A percentile compares a stretch with the other conserved stretches of the same genome.
phyloP scores from a whole-genome alignment of 192 early-diverging fungal species.

The Podila verticillata region DNA sequence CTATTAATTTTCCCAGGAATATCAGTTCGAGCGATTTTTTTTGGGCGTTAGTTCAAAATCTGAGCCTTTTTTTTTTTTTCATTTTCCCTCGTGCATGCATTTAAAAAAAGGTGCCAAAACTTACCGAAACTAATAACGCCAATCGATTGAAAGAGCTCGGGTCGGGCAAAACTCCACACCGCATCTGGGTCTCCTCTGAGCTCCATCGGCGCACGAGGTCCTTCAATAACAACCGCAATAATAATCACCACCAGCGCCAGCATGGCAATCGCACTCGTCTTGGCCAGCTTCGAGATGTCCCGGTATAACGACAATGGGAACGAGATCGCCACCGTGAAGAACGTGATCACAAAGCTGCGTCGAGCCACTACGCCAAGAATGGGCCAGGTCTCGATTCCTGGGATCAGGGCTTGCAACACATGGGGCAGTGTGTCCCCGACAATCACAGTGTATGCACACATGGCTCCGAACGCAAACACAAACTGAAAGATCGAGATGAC shows the following conservation, averaged over 20 bases:
- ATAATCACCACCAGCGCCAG: conserved; percentile 84
- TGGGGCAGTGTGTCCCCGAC: conserved; percentile 91
- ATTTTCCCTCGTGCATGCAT: not conserved
- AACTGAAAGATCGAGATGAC: conserved; percentile 91
- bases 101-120: not conserved
- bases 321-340: conserved; percentile 81
- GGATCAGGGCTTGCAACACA: conserved; percentile 79
- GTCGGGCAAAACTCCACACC: conserved; percentile 53
- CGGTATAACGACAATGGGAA: conserved; percentile 89
- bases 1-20: conserved; percentile 39
- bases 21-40: not conserved
- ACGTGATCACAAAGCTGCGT: conserved; percentile 77
- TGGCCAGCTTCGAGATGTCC: conserved; percentile 89
- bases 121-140: conserved; percentile 91
- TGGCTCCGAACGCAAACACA: conserved; percentile 89
- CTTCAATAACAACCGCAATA: conserved; percentile 75
- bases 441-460: conserved; percentile 78
- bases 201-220: conserved; percentile 62
- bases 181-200: conserved; percentile 57
- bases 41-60: not conserved
- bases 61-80: not conserved
- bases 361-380: conserved; percentile 72
- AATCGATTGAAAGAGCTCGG: conserved; percentile 79
- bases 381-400: conserved; percentile 58
- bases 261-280: conserved; percentile 87